A percentile compares a stretch with the other conserved stretches of the same genome.
Evolutionary conservation across 2,329 filamentous ascomycete genomes (phyloP).

Genomic region (Exophiala viscosa): DNA sequence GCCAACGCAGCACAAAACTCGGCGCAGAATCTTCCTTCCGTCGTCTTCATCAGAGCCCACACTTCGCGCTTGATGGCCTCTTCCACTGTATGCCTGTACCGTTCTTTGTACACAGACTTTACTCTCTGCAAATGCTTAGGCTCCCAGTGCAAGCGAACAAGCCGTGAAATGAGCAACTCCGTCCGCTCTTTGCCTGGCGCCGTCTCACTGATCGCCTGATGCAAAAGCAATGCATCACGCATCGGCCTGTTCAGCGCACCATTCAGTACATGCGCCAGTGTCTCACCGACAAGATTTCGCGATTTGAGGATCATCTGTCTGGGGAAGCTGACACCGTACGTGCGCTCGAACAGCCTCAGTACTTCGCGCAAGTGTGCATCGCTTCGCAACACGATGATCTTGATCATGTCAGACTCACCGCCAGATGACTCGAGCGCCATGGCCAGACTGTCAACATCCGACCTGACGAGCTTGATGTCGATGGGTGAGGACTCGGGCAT

Average conservation of each 20-base stretch:
- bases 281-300: slow-evolving; percentile 87
- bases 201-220: slow-evolving; percentile 79
- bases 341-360: slow-evolving; percentile 69
- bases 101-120: slow-evolving; percentile 72
- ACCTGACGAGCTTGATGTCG: slow-evolving; percentile 59
- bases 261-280: slow-evolving; percentile 91
- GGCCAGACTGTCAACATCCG: slow-evolving; percentile 71
- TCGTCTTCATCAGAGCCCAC: slow-evolving; percentile 46
- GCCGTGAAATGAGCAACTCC: slow-evolving; percentile 80
- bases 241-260: slow-evolving; percentile 94
- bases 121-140: slow-evolving; percentile 72
- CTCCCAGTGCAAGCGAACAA: slow-evolving; percentile 93
- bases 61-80: slow-evolving; percentile 76
- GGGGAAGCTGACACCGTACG: slow-evolving; percentile 77
- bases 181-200: slow-evolving; percentile 69
- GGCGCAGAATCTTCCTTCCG: slow-evolving; percentile 25
- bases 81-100: slow-evolving; percentile 71
- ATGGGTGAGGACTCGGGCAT: slow-evolving; percentile 75
- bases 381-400: slow-evolving; percentile 74
- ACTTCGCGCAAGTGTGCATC: slow-evolving; percentile 80
- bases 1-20: slow-evolving; percentile 26
- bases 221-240: slow-evolving; percentile 82
- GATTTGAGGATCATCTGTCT: slow-evolving; percentile 83
- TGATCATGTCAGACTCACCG: slow-evolving; percentile 82
- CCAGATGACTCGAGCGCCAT: slow-evolving; percentile 71